Evolutionary conservation across 2,329 filamentous ascomycete species (phyloP).

Genomic region (Aspergillaceae sp.): DNA sequence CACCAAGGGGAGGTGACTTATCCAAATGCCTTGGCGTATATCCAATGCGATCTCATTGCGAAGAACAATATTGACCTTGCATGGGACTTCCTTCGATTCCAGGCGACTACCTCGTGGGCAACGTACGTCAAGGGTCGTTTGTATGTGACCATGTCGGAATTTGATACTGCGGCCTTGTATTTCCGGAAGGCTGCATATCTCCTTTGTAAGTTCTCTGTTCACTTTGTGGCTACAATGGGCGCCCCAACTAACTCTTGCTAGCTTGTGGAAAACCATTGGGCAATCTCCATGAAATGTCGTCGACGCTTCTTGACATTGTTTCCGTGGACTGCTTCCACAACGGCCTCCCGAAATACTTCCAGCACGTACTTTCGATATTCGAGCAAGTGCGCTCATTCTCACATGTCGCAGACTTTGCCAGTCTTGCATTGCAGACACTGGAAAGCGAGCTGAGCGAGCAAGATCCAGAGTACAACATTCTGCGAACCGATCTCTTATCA

Average conservation of each 20-base stretch:
- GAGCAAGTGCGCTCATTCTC: slow-evolving; percentile 69
- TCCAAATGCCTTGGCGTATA: slow-evolving; percentile 55
- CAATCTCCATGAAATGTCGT: slow-evolving; percentile 39
- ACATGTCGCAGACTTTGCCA: slow-evolving; percentile 75
- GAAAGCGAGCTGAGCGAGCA: slow-evolving; percentile 25
- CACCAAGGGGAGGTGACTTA: slow-evolving; percentile 49
- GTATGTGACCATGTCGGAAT: slow-evolving; percentile 63
- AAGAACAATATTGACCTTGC: slow-evolving; percentile 60
- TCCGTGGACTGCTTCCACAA: slow-evolving; percentile 61
- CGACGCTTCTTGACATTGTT: slow-evolving; percentile 63
- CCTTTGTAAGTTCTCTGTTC: slow-evolving; percentile 57
- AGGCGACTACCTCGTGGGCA: slow-evolving; percentile 50
- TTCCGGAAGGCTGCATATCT: slow-evolving; percentile 79
- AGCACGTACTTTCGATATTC: slow-evolving; percentile 74
- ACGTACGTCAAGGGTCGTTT: slow-evolving; percentile 78
- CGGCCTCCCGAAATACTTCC: slow-evolving; percentile 75
- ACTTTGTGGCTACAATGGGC: not conserved
- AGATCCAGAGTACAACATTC: slow-evolving; percentile 29
- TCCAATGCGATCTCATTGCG: slow-evolving; percentile 59
- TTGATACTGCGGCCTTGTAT: slow-evolving; percentile 60
- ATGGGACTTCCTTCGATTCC: slow-evolving; percentile 57
- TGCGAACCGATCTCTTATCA: slow-evolving; percentile 65
- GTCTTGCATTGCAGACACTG: slow-evolving; percentile 60
- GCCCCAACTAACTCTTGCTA: slow-evolving; percentile 17
- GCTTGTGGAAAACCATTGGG: slow-evolving; percentile 38